Percentiles rank a stretch among this genome's conserved stretches.
These are phyloP conservation scores for Backusella tarrabulga DNA, from an alignment of 192 early-diverging fungal genomes.

Conservation along the genomic window DNA sequence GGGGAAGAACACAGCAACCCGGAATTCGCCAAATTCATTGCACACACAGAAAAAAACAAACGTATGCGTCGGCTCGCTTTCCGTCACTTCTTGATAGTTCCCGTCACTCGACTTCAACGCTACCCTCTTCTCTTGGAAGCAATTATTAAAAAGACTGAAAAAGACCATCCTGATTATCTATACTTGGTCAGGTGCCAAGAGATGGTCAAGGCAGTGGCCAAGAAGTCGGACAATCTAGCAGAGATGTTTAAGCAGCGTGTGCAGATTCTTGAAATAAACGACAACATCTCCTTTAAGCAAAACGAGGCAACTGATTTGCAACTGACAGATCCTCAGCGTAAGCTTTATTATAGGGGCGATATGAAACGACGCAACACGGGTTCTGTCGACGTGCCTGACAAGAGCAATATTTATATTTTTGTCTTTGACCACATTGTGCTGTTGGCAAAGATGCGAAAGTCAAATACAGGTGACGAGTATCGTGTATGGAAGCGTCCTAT, in stretches of 20 bases:
- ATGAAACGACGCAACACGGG: conserved; percentile 50
- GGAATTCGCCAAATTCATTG: conserved; percentile 75
- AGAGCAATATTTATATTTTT: conserved; percentile 71
- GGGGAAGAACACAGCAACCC: conserved; percentile 66
- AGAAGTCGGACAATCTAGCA: background rate
- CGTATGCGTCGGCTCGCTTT: conserved; percentile 28
- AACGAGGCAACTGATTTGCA: conserved; percentile 61
- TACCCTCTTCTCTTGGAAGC: conserved; percentile 84
- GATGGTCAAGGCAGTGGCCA: background rate
- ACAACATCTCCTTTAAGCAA: conserved; percentile 26
- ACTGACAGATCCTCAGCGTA: conserved; percentile 68
- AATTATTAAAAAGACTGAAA: conserved; percentile 81
- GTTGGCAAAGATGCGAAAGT: conserved; percentile 67
- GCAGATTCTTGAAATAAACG: conserved; percentile 24
- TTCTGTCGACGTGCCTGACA: conserved; percentile 46
- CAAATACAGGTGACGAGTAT: conserved; percentile 56
- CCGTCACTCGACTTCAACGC: conserved; percentile 82
- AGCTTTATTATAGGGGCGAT: conserved; percentile 74
- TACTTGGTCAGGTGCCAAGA: conserved; percentile 44
- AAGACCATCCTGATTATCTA: conserved; percentile 73
- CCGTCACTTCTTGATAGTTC: conserved; percentile 60
- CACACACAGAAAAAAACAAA: conserved; percentile 30
- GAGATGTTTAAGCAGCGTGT: conserved; percentile 19
- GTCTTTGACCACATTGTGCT: conserved; percentile 88
- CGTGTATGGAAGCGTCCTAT: conserved; percentile 70